Conservation (phyloP, 805 yeast genomes). For the Wickerhamiella slavikovae region DNA sequence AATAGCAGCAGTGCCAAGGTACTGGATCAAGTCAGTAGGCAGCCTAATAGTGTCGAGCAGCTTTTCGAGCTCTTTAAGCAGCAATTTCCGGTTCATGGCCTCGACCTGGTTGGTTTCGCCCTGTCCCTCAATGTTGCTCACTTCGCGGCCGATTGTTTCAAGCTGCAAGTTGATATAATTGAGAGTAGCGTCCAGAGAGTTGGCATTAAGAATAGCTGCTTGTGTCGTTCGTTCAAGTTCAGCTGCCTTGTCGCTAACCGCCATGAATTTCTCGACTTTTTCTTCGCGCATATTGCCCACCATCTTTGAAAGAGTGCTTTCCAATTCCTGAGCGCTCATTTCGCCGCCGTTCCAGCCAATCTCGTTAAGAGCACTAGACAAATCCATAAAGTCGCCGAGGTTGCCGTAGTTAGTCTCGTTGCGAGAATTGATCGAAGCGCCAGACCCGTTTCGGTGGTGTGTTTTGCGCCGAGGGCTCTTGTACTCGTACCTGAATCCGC, state of each 20-base stretch:
- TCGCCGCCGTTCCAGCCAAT: too few relatives aligned
- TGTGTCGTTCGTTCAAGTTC: constrained; percentile 26
- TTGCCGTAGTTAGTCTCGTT: too few relatives aligned
- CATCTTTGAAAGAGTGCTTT: too few relatives aligned
- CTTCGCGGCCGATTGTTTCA: constrained; percentile 43
- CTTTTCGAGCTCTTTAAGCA: constrained; percentile 49
- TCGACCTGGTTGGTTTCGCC: constrained; percentile 70
- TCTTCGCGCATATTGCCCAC: too few relatives aligned
- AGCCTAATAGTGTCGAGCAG: constrained; percentile 52
- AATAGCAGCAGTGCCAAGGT: constrained; percentile 28
- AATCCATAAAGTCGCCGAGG: too few relatives aligned
- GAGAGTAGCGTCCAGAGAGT: constrained; percentile 33
- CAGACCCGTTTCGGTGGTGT: too few relatives aligned
- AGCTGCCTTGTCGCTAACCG: constrained; percentile 26
- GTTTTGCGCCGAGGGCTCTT: too few relatives aligned
- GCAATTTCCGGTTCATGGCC: constrained; percentile 57
- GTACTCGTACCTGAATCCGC: too few relatives aligned
- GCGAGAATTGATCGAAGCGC: too few relatives aligned
- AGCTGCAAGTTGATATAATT: constrained; percentile 40
- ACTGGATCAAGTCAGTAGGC: constrained; percentile 30
- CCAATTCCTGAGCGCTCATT: too few relatives aligned
- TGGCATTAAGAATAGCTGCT: constrained; percentile 31
- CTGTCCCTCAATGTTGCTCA: constrained; percentile 49
- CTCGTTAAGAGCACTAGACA: too few relatives aligned
- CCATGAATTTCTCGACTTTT: constrained; percentile 30